Percentiles rank a stretch among this genome's conserved stretches.
These are phyloP conservation scores for Panicum hallii DNA, from an alignment of 202 grass and related monocot species.

Conservation along the genomic window DNA sequence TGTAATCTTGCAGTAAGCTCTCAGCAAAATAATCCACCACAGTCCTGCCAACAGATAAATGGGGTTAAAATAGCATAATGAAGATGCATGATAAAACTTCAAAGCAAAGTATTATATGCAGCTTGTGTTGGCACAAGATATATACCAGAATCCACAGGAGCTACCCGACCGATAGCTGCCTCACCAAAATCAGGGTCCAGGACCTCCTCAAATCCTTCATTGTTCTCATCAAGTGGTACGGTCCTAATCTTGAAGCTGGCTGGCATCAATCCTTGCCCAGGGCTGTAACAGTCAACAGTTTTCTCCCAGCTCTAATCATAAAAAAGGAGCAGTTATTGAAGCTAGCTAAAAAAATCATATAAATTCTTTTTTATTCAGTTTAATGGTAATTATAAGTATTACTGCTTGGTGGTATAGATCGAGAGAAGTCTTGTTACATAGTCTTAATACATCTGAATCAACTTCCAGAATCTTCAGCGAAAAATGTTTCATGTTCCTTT, in stretches of 20 bases:
- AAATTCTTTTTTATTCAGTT: neutral
- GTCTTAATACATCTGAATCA: constrained; percentile 23
- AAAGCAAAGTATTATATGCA: constrained; percentile 16
- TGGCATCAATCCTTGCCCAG: constrained; percentile 97
- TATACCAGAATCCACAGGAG: constrained; percentile 97
- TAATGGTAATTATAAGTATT: neutral
- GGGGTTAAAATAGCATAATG: constrained; percentile 23
- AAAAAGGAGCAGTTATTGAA: constrained; percentile 40
- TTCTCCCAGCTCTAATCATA: constrained; percentile 96
- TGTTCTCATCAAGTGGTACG: constrained; percentile 79
- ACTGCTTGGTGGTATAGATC: neutral
- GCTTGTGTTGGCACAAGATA: constrained; percentile 31
- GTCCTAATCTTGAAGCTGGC: constrained; percentile 95
- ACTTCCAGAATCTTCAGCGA: constrained; percentile 4
- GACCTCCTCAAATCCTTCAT: constrained; percentile 85
- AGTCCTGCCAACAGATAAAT: constrained; percentile 63
- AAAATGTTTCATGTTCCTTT: neutral
- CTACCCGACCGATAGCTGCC: constrained; percentile 93
- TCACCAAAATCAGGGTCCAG: constrained; percentile 98
- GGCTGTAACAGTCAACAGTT: constrained; percentile 98
- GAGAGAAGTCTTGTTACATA: neutral
- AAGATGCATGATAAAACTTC: neutral
- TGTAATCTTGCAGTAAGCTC: constrained; percentile 98
- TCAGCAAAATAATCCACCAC: constrained; percentile 99
- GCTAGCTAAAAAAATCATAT: neutral